Evolutionary conservation across 192 early-diverging fungal species (phyloP), one percentile per base, ranked within the genome.

Genomic region (Gonapodya prolifera): DNA sequence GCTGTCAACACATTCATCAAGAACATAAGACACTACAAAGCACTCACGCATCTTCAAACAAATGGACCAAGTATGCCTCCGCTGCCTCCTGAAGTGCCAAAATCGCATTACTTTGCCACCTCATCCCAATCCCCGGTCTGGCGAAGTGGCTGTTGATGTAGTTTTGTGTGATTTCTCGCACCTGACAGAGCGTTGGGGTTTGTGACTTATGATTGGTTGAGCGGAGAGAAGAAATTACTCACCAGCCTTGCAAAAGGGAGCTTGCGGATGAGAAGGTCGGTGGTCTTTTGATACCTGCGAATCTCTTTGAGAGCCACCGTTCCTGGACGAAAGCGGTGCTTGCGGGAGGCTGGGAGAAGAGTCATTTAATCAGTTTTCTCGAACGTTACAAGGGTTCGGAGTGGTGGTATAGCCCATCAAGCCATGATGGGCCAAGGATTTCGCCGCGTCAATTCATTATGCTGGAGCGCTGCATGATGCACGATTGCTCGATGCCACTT

Each of bases 201-300:
- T 80, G 30, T 16, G 78, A 30, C 69, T 69, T 33, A 78, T 35
- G 1, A 78, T 28, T 17, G 73, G 34, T 16, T 23, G 36, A 33
- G 30, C 36, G 0, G 34, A 76, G 30, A 2, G 2, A 2, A 1
- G 35, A n/a, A 69, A 33, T 2, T 0, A 83, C 81, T 61, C 80
- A 92, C 94, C 35, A 96, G 83, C 0, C 95, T 84, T 30, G 92
- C 85, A 87, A 96, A 96, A n/a, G 95, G 94, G 32, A 94, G 85
- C 84, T 94, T 95, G 32, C 89, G 85, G 16, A 96, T 79, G 34
- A 95, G 83, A 29, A 95, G 85, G 30, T 93, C 86, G 31, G 93
- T 94, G 16, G 84, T 87, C 82, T 91, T 93, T 81, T 96, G 95
- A 80, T 91, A 95, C 77, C 87, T 87, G 76, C 93, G 85, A 69